A percentile compares a stretch with the other conserved stretches of the same genome.
Conservation (phyloP, 371 early-diverging fungal genomes). For the Mucor circinelloides region DNA sequence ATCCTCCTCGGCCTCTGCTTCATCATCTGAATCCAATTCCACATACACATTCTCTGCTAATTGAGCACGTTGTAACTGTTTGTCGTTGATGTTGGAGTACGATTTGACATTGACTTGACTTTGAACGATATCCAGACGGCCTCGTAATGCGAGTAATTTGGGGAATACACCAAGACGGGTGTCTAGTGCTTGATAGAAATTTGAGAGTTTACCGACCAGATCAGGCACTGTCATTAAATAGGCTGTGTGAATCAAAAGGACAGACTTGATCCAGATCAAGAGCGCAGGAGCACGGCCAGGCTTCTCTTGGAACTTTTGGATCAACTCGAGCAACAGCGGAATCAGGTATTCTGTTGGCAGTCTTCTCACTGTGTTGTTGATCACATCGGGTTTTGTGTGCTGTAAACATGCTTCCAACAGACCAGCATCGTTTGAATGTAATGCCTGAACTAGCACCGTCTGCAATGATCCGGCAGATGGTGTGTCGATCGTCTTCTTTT, state of each 20-base stretch:
- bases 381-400: conserved; percentile 62
- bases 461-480: conserved; percentile 68
- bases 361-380: conserved; percentile 69
- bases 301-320: conserved; percentile 65
- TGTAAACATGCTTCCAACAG: conserved; percentile 71
- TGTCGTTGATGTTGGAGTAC: conserved; percentile 45
- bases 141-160: conserved; percentile 67
- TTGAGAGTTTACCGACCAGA: conserved; percentile 62
- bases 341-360: conserved; percentile 75
- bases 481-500: conserved; percentile 23
- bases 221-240: conserved; percentile 75
- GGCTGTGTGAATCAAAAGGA: conserved; percentile 69
- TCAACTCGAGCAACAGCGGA: conserved; percentile 69
- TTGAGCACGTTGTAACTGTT: conserved; percentile 34
- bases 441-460: conserved; percentile 75
- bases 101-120: conserved; percentile 67
- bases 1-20: conserved; percentile 42
- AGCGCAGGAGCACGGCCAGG: conserved; percentile 67
- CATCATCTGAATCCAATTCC: conserved; percentile 64
- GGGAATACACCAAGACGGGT: conserved; percentile 62
- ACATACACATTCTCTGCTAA: conserved; percentile 54
- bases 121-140: conserved; percentile 80
- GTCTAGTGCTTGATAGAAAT: conserved; percentile 75
- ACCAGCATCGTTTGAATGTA: conserved; percentile 70
- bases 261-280: conserved; percentile 77